Percentiles rank a stretch among this genome's conserved stretches.
phyloP scores from a whole-genome alignment of 2,329 filamentous ascomycete species.

The Lachnellula cervina region DNA sequence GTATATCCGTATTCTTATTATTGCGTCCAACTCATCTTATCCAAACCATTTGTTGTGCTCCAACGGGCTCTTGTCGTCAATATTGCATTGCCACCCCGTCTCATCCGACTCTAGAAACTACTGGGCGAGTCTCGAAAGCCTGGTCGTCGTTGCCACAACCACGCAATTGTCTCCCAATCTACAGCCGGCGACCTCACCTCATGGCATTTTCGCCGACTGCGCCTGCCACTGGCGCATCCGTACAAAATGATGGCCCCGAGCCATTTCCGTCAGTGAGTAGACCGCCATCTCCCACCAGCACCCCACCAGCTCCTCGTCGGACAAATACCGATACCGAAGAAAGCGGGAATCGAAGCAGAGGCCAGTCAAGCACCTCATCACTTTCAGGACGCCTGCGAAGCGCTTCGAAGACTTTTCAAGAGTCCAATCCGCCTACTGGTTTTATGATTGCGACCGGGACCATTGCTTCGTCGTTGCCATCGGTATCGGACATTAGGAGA shows the following conservation, averaged over 20 bases:
- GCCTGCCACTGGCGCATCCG: background rate
- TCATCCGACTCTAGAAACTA: no score
- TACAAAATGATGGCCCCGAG: slow-evolving; percentile 15
- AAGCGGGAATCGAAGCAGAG: slow-evolving; percentile 12
- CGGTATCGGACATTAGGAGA: slow-evolving; percentile 28
- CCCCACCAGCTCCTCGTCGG: background rate
- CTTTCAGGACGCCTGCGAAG: slow-evolving; percentile 25
- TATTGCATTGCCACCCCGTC: no score
- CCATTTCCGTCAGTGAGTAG: slow-evolving; percentile 13
- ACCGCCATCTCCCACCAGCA: slow-evolving; percentile 13
- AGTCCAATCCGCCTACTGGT: slow-evolving; percentile 43
- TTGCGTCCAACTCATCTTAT: no score
- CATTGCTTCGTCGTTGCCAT: slow-evolving; percentile 34
- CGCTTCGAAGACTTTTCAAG: slow-evolving; percentile 36
- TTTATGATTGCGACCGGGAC: slow-evolving; percentile 45
- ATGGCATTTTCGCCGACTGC: slow-evolving; percentile 1
- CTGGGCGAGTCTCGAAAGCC: background rate
- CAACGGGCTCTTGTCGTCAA: no score
- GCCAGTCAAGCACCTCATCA: slow-evolving; percentile 18
- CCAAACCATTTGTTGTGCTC: no score
- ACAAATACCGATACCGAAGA: slow-evolving; percentile 5
- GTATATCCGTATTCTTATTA: no score
- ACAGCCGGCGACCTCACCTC: background rate
- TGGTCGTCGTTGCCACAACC: background rate
- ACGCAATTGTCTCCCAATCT: background rate